These are phyloP conservation scores for Phytopythium ostracodes DNA, from an alignment of 352 stramenopile genomes.

Conservation along the genomic window DNA sequence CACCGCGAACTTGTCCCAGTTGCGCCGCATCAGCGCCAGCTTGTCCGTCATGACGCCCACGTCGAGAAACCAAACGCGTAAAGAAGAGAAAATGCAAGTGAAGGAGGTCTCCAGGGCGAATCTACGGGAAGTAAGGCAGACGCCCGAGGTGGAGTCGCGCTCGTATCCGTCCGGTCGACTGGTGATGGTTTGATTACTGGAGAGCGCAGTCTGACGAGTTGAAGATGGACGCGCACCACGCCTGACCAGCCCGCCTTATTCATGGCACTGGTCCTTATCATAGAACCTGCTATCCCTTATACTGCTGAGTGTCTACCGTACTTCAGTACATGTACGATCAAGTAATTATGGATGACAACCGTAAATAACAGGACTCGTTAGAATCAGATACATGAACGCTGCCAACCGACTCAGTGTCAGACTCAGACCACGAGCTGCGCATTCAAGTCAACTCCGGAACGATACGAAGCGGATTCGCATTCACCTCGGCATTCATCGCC, in stretches of 20 bases:
- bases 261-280: background rate
- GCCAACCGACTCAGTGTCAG: too few species aligned
- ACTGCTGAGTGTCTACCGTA: too few species aligned
- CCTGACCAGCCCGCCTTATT: background rate
- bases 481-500: background rate
- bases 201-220: background rate
- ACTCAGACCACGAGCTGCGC: background rate
- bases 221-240: background rate
- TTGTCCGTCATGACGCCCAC: background rate
- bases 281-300: background rate
- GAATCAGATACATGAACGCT: background rate
- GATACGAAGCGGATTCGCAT: background rate
- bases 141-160: too few species aligned
- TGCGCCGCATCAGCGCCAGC: slow-evolving; percentile 3
- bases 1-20: slow-evolving; percentile 33
- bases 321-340: too few species aligned
- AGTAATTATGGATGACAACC: too few species aligned
- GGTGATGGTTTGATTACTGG: too few species aligned
- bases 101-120: too few species aligned
- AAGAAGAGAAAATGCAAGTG: too few species aligned
- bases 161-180: too few species aligned
- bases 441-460: background rate
- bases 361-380: background rate
- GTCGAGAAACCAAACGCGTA: too few species aligned
- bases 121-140: too few species aligned